Base-by-base conservation (phyloP, 352 stramenopile genomes). In the Phytophthora fragariaefolia region DNA sequence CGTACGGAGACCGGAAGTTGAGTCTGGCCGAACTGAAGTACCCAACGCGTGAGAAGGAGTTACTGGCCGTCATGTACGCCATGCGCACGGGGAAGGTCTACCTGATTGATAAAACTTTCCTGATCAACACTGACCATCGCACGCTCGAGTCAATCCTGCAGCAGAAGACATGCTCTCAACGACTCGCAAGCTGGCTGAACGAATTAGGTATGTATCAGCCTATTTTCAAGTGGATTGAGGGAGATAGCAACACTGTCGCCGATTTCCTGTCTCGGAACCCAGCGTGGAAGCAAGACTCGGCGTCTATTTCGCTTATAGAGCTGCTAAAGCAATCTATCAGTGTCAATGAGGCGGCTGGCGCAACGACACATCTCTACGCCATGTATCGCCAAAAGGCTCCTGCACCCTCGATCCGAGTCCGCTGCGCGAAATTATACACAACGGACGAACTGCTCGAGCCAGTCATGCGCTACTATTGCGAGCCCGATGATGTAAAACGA, bases 161-260 rank as follows among this genome's bases (percentile, higher is more conserved):
- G 28, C 28, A 34, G 28, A 34, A 34, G 28, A 34, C 28, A 34
- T 34, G 12, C 28, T n/a, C n/a, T n/a, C n/a, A n/a, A n/a, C n/a
- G n/a, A n/a, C n/a, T n/a, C n/a, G n/a, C n/a, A n/a, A n/a, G 28
- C 28, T 34, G 28, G 28, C 28, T 34, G 28, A 34, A 34, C 28
- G 28, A 3, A 34, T 34, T 34, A 34, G 28, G 28, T 34, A 34
- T 34, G 17, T 60, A 38, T 32, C 17, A 60, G 23, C 36, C 53
- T 3, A 38, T 23, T 18, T 60, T 60, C 38, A 50, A 60, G 18
- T 57, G 28, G 27, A 57, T 57, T 57, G 18, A 40, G 22, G 27
- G 50, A 10, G 28, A 38, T 8, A 27, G n/a, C 20, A 56, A 56
- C 15, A 26, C 18, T 7, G 49, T 56, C n/a, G 42, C 42, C 20